phyloP scores from a whole-genome alignment of 306 rosid genomes.

The Casuarina cunninghamiana region DNA sequence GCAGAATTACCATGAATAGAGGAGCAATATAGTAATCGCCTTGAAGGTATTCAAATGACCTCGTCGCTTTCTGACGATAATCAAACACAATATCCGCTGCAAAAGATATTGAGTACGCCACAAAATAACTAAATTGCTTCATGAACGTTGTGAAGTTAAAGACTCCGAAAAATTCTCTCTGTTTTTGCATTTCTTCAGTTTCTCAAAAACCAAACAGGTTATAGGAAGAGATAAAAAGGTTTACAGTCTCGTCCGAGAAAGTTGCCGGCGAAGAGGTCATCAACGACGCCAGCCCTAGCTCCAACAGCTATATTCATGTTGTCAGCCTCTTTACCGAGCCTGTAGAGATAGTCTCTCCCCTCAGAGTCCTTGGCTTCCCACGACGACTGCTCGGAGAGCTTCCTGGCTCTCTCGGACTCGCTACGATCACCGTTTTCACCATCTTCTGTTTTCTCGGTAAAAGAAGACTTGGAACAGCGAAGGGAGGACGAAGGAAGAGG shows the following conservation, averaged over 20 bases:
- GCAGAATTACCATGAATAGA: conserved; percentile 68
- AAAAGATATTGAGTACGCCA: background rate
- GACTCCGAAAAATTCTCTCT: background rate
- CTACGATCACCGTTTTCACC: conserved; percentile 6
- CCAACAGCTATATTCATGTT: conserved; percentile 98
- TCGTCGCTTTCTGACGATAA: conserved; percentile 88
- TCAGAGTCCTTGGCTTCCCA: conserved; percentile 81
- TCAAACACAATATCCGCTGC: conserved; percentile 94
- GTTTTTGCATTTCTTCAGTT: background rate
- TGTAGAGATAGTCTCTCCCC: conserved; percentile 80
- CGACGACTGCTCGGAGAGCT: conserved; percentile 76
- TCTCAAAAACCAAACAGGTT: background rate
- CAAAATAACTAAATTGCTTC: background rate
- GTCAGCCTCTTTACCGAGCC: conserved; percentile 86
- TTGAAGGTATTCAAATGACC: conserved; percentile 77
- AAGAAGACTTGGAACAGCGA: conserved; percentile 27
- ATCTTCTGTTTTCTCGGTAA: conserved; percentile 19
- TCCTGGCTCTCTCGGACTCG: conserved; percentile 33
- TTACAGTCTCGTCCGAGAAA: conserved; percentile 87
- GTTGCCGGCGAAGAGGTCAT: conserved; percentile 74
- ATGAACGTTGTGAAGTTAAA: background rate
- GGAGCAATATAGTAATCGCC: conserved; percentile 97
- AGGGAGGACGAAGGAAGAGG: conserved; percentile 19
- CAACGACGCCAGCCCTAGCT: conserved; percentile 82
- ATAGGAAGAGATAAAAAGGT: background rate